phyloP scores from a whole-genome alignment of 306 rosid genomes.

The Vicia sativa region DNA sequence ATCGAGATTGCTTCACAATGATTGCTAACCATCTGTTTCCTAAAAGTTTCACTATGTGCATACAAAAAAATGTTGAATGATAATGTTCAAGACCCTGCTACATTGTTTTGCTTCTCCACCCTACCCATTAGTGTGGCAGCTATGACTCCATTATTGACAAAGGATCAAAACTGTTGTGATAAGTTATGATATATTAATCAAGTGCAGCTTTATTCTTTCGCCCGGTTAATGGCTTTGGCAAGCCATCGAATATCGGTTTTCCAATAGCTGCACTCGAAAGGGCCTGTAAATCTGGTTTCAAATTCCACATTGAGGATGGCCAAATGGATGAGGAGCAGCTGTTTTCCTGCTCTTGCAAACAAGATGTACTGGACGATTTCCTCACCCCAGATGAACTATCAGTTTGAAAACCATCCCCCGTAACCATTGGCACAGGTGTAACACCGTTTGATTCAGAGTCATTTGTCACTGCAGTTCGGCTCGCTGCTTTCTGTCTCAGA shows the following conservation, averaged over 20 bases:
- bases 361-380: constrained; percentile 82
- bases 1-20: no score
- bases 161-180: constrained; percentile 48
- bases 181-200: constrained; percentile 51
- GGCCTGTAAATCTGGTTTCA: constrained; percentile 75
- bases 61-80: constrained; percentile 21
- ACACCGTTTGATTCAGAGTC: constrained; percentile 56
- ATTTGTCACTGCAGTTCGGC: constrained; percentile 43
- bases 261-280: constrained; percentile 59
- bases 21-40: neutral
- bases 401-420: constrained; percentile 49
- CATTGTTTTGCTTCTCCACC: constrained; percentile 36
- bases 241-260: constrained; percentile 83
- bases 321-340: constrained; percentile 56
- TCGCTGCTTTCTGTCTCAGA: constrained; percentile 61
- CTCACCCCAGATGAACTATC: constrained; percentile 62
- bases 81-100: constrained; percentile 3
- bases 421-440: constrained; percentile 44
- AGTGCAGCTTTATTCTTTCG: constrained; percentile 86
- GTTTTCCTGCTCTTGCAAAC: constrained; percentile 77
- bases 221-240: constrained; percentile 66
- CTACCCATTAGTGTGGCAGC: constrained; percentile 40
- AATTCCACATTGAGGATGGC: constrained; percentile 69
- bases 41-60: neutral
- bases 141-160: constrained; percentile 36